A percentile compares a stretch with the other conserved stretches of the same genome.
phyloP scores from a whole-genome alignment of 192 early-diverging fungal species.

The Tieghemiomyces parasiticus region DNA sequence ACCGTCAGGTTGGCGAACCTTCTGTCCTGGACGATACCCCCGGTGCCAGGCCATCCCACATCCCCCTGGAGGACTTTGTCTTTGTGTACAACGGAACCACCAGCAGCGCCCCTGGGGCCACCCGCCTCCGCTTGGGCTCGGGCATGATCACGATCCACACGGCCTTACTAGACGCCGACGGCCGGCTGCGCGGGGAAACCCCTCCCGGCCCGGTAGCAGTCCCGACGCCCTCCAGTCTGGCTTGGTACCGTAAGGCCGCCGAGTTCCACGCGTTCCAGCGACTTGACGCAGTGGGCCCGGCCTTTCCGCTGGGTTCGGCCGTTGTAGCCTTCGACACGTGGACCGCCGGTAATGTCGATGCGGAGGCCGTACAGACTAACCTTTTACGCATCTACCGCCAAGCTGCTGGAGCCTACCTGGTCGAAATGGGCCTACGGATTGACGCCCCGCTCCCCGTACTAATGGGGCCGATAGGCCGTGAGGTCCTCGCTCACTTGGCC shows the following conservation, averaged over 20 bases:
- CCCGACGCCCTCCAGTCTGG: not conserved
- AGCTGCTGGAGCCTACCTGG: not conserved
- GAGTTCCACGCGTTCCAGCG: too few species aligned
- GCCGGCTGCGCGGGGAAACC: not conserved
- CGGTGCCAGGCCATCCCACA: too few species aligned
- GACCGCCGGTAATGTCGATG: slow-evolving; percentile 5
- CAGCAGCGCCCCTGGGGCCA: too few species aligned
- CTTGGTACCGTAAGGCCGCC: too few species aligned
- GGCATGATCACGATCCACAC: not conserved
- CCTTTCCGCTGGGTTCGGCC: too few species aligned
- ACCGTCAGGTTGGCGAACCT: not conserved
- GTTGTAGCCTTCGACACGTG: slow-evolving; percentile 1
- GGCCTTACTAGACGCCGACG: slow-evolving; percentile 1
- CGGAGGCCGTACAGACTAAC: too few species aligned
- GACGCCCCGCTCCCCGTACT: too few species aligned
- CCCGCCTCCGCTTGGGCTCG: slow-evolving; percentile 1
- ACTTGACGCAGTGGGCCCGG: too few species aligned
- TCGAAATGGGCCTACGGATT: slow-evolving; percentile 1
- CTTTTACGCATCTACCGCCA: not conserved
- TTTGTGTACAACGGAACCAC: slow-evolving; percentile 8
- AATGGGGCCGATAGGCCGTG: too few species aligned
- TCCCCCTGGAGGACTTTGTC: slow-evolving; percentile 9
- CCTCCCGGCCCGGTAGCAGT: not conserved
- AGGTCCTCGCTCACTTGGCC: too few species aligned
- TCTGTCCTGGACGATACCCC: too few species aligned